Conservation (phyloP, 306 rosid species). For the Inga oerstediana region DNA sequence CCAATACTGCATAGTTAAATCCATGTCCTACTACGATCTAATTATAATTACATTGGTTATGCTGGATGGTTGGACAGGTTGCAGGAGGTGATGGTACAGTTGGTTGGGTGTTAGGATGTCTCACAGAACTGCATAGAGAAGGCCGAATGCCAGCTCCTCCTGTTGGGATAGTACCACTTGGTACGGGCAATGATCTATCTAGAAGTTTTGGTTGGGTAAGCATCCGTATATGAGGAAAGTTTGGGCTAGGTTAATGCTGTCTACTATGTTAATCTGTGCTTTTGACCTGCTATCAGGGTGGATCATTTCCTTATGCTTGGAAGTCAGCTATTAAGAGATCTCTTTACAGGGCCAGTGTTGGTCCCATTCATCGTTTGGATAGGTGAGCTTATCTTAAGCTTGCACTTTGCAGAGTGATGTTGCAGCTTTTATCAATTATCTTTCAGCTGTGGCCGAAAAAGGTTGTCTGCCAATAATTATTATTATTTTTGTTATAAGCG, state of each 20-base stretch:
- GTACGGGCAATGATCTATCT: constrained; percentile 92
- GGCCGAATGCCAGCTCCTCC: constrained; percentile 80
- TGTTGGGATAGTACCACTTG: constrained; percentile 88
- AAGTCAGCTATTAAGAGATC: constrained; percentile 77
- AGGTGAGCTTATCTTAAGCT: constrained; percentile 50
- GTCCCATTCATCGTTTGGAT: constrained; percentile 74
- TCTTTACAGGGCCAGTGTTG: constrained; percentile 66
- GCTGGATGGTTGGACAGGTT: constrained; percentile 63
- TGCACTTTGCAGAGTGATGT: background rate
- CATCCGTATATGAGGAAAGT: constrained; percentile 12
- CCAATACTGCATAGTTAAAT: background rate
- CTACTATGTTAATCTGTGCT: constrained; percentile 23
- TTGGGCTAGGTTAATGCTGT: constrained; percentile 17
- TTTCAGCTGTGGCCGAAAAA: background rate
- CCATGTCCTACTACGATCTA: background rate
- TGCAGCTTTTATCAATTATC: constrained; percentile 3
- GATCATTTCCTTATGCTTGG: constrained; percentile 96
- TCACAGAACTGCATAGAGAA: constrained; percentile 60
- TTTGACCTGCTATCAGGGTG: constrained; percentile 66
- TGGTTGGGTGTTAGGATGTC: constrained; percentile 95
- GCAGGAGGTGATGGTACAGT: constrained; percentile 99
- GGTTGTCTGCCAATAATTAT: background rate
- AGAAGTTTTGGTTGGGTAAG: constrained; percentile 99
- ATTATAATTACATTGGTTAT: background rate
- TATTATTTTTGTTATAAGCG: background rate